Base-by-base conservation (phyloP, 768 basidiomycete species). In the Lactarius sanguifluus region DNA sequence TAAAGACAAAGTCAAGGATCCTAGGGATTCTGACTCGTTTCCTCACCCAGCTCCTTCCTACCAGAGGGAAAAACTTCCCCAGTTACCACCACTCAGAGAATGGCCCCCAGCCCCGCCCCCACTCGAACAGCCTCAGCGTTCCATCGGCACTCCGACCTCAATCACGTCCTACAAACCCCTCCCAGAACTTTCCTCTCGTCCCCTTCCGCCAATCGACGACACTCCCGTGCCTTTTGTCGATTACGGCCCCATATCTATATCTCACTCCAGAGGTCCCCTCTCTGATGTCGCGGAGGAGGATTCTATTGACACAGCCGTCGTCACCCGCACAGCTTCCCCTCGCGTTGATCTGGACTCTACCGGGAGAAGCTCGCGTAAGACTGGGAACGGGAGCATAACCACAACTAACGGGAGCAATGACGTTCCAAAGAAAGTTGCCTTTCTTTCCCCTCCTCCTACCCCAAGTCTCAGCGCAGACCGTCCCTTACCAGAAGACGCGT, bases 401-500 rank as follows among this genome's bases (percentile, higher is more conserved):
- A 72, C 73, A 30, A 64, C 71, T 28, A 71, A 71, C 59, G 71
- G 72, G 45, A 66, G 41, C 57, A 75, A 75, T 68, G 88, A 89
- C 70, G 80, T 84, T 38, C 85, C 84, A 73, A 94, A 94, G 81
- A 92, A 92, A 78, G 92, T 94, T 55, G 92, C 91, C 32, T 94
- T 94, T 78, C 82, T 90, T 72, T 91, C 91, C 34, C 91, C 91
- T 58, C 86, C 89, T 16, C 89, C 89, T 34, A 89, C 90, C 0
- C 86, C 88, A 45, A 82, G 78, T 67, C 79, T 82, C 66, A 73
- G 74, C 61, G 66, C 74, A 68, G 84, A 87, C 75, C 82, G 81
- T 73, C 75, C 81, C 60, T 77, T 86, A 62, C 82, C 84, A 57
- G 81, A 84, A 70, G 76, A 82, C 67, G 77, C 81, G 61, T 72